Evolutionary conservation across 1,284 basidiomycete species (phyloP).

Genomic region (Phlebopus sp.): DNA sequence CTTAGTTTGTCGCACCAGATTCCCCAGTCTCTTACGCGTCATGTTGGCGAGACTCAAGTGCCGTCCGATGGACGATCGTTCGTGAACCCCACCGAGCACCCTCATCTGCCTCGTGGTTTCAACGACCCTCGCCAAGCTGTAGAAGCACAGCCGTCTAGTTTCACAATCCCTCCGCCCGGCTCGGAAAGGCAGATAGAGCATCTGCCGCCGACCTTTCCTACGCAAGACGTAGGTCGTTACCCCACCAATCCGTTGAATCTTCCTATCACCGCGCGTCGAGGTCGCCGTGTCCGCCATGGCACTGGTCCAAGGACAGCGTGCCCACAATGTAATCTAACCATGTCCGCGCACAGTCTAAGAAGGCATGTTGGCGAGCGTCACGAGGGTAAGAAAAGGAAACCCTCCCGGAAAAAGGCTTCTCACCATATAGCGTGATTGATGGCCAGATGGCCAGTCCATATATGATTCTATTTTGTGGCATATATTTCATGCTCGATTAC

Average conservation of each 20-base stretch:
- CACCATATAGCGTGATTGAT: too few relatives aligned
- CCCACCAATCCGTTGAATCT: conserved; percentile 1
- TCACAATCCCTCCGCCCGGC: neutral
- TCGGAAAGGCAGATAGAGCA: neutral
- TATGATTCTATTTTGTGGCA: too few relatives aligned
- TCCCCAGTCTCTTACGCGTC: neutral
- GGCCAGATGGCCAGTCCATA: too few relatives aligned
- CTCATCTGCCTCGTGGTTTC: neutral
- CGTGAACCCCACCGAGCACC: neutral
- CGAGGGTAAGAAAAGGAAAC: neutral
- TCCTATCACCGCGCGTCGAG: conserved; percentile 1
- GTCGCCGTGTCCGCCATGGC: neutral
- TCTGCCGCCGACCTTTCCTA: neutral
- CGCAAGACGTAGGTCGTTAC: conserved; percentile 5
- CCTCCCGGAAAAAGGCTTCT: neutral
- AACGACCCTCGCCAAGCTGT: conserved; percentile 21
- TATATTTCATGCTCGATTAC: too few relatives aligned
- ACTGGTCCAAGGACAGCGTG: neutral
- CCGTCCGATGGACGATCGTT: conserved; percentile 10
- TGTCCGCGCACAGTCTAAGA: neutral
- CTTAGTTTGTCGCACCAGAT: neutral
- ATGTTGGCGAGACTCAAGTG: conserved; percentile 9
- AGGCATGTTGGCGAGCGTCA: neutral
- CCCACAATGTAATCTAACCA: conserved; percentile 7
- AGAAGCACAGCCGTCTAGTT: conserved; percentile 9